Evolutionary conservation across 164 flowering plant species (phyloP).

Genomic region (Vitis labrusca): DNA sequence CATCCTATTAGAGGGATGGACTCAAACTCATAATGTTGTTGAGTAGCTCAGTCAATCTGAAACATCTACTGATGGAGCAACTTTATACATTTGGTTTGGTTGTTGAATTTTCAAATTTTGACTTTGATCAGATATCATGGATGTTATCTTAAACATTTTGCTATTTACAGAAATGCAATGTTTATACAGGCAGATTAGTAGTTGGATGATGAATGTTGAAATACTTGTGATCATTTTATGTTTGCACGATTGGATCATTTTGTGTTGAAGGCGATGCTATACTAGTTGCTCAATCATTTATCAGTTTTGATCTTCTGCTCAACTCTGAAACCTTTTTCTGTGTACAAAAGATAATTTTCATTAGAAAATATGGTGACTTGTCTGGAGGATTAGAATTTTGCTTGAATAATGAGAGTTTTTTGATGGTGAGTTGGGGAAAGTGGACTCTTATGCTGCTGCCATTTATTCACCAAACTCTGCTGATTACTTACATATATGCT

Average conservation of each 20-base stretch:
- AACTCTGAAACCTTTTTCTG: too few relatives aligned
- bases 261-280: background rate
- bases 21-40: conserved; percentile 37
- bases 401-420: too few relatives aligned
- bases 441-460: too few relatives aligned
- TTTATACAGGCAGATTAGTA: background rate
- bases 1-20: conserved; percentile 31
- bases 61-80: background rate
- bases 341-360: too few relatives aligned
- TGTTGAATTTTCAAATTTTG: conserved; percentile 22
- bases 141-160: background rate
- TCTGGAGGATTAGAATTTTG: too few relatives aligned
- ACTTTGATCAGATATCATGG: conserved; percentile 12
- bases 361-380: too few relatives aligned
- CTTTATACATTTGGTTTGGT: conserved; percentile 13
- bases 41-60: conserved; percentile 11
- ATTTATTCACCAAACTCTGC: too few relatives aligned
- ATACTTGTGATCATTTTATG: too few relatives aligned
- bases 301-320: background rate
- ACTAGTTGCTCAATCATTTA: too few relatives aligned
- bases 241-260: background rate
- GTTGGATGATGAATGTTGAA: too few relatives aligned
- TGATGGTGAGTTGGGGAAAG: too few relatives aligned
- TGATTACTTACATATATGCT: too few relatives aligned
- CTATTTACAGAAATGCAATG: background rate